phyloP scores from a whole-genome alignment of 305 asterid genomes.

The Rubia tinctorum region DNA sequence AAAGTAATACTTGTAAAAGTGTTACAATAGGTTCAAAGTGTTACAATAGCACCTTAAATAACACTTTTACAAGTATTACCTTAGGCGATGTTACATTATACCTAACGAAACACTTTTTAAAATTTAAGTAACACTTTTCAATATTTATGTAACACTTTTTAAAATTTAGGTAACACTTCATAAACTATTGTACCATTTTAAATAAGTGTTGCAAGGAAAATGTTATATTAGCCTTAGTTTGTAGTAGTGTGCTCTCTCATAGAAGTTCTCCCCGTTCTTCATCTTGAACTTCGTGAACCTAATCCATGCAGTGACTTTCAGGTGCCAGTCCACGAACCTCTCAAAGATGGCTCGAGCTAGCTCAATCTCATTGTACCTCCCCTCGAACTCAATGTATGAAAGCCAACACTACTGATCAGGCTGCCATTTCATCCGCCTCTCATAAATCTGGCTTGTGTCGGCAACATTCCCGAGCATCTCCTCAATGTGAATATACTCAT shows the following conservation, averaged over 20 bases:
- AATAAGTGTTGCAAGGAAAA: no score
- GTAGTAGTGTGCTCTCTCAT: constrained; percentile 73
- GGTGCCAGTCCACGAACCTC: constrained; percentile 38
- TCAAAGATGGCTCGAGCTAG: constrained; percentile 63
- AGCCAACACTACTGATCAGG: constrained; percentile 91
- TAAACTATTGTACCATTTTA: no score
- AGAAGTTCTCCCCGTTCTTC: constrained; percentile 65
- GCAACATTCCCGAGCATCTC: constrained; percentile 34
- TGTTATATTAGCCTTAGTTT: no score
- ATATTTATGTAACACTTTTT: no score
- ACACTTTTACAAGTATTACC: no score
- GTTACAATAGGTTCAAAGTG: no score
- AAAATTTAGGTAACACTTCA: no score
- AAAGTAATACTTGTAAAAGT: no score
- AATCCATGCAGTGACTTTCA: constrained; percentile 64
- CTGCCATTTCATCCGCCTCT: constrained; percentile 38
- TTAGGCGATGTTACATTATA: no score
- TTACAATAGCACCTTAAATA: no score
- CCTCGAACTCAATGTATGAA: constrained; percentile 67
- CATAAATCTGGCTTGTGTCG: constrained; percentile 27
- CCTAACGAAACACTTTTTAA: no score
- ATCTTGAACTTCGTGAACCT: constrained; percentile 75
- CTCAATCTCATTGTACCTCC: constrained; percentile 67
- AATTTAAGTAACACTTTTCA: no score
- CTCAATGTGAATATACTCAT: constrained; percentile 37